Evolutionary conservation across 306 rosid genomes (phyloP), one percentile per base, ranked within the genome.

Genomic region (Phaseolus lunatus): DNA sequence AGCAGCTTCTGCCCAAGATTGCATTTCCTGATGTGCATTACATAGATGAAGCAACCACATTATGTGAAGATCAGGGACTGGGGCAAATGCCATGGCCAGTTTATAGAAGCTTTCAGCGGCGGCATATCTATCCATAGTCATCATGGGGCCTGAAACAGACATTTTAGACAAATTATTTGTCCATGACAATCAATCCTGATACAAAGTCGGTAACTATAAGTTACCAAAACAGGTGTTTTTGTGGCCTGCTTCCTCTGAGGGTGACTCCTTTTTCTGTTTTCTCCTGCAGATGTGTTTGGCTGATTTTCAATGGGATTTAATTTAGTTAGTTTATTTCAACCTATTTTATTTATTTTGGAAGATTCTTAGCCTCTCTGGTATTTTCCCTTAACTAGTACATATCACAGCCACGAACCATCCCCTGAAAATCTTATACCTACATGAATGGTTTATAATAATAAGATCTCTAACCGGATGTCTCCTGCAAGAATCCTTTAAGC

Each of bases 1-100:
- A 73, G 98, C 98, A 80, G 98, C 93, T 89, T 95, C 98, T 12
- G 97, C 98, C 97, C 97, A 92, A 20, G 98, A 95, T 81, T 92
- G 98, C 97, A 95, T 90, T 89, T 95, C 97, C 73, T 92, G 98
- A 80, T 95, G 98, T 1, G 98, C 98, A 83, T 95, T 97, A 81
- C 98, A 95, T 35, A 95, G 84, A 88, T 95, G 98, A 56, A 95
- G 92, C 82, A 95, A 86, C 98, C 98, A 95, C 98, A 95, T 95
- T 76, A 95, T 95, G 88, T 95, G 97, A 82, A 95, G 98, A 89
- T 95, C 98, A 67, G 98, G 98, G 72, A 95, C 97, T 3, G 98
- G 98, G 57, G 98, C 97, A 84, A 95, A 95, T 50, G 98, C 97
- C 97, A 90, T 90, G 23, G 97, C 97, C 84, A 95, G 88, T 88